Percentiles rank a stretch among this genome's conserved stretches.
Conservation (phyloP, 2,329 filamentous ascomycete species). For the Dactylellina cionopaga region DNA sequence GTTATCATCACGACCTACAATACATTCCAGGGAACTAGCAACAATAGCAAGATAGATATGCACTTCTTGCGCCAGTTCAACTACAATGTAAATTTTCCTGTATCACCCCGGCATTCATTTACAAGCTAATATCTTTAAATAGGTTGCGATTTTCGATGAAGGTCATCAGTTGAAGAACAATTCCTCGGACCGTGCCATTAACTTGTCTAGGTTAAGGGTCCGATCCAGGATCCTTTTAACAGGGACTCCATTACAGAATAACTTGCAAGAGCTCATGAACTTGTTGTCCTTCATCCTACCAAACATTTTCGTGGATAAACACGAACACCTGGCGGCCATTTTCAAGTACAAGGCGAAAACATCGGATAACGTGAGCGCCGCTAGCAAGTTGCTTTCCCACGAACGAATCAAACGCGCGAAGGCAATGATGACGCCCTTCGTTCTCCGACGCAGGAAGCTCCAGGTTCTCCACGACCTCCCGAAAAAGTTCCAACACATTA, state of each 20-base stretch:
- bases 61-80: slow-evolving; percentile 70
- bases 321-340: slow-evolving; percentile 82
- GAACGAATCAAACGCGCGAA: slow-evolving; percentile 87
- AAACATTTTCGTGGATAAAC: slow-evolving; percentile 77
- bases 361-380: slow-evolving; percentile 74
- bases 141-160: slow-evolving; percentile 83
- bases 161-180: slow-evolving; percentile 93
- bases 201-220: slow-evolving; percentile 78
- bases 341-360: slow-evolving; percentile 93
- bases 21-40: slow-evolving; percentile 65
- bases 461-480: slow-evolving; percentile 88
- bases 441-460: slow-evolving; percentile 90
- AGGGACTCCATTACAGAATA: slow-evolving; percentile 93
- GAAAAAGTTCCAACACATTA: slow-evolving; percentile 78
- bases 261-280: slow-evolving; percentile 88
- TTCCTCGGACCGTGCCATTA: slow-evolving; percentile 80
- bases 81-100: slow-evolving; percentile 62
- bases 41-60: slow-evolving; percentile 67
- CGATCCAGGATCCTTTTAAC: slow-evolving; percentile 87
- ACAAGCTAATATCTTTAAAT: slow-evolving; percentile 42
- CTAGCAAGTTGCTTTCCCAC: slow-evolving; percentile 84
- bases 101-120: not conserved
- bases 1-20: slow-evolving; percentile 79
- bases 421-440: slow-evolving; percentile 93
- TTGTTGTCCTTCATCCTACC: slow-evolving; percentile 96